Base-by-base conservation (phyloP, 768 basidiomycete genomes). In the Galerina marginata region DNA sequence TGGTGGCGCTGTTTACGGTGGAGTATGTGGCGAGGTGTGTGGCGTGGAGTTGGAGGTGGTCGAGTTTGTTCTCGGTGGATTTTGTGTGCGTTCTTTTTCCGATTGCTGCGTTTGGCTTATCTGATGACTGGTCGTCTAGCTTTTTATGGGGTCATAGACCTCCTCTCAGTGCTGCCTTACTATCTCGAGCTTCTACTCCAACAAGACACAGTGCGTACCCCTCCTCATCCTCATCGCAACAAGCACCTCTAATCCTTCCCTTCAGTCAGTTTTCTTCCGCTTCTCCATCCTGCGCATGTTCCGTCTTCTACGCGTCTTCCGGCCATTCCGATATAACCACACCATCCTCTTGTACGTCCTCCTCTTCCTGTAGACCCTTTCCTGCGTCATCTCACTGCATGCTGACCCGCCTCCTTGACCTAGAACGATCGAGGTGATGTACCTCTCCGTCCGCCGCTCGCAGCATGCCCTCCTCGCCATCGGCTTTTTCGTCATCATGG, bases 261-360 rank as follows among this genome's bases (percentile, higher is more conserved):
- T 36, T 5, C 69, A 93, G 91, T 89, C 92, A 4, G 89, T 90
- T 37, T 79, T 94, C 54, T 96, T 96, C 75, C 83, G 95, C 15
- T 97, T 96, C 72, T 94, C 93, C 0, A 96, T 96, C 57, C 77
- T 97, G 38, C 83, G 95, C 40, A 94, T 93, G 76, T 95, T 96
- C 73, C 88, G 95, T 36, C 83, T 96, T 2, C 74, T 96, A 25
- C 86, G 95, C 20, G 93, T 96, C 6, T 97, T 96, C 75, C 79
- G 92, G 48, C 93, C 95, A 0, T 96, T 96, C 82, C 85, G 88
- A 58, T 88, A 93, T 67, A 92, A 88, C 62, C 87, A 88, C 65
- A 91, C 89, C 14, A 87, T 93, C 58, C 81, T 94, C n/a, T 75
- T 93, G 87, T 93, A 72, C 57, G 91, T 81, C 48, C 7, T 36